Evolutionary conservation across 306 rosid genomes (phyloP), one percentile per base, ranked within the genome.

Genomic region (Betula pendula): DNA sequence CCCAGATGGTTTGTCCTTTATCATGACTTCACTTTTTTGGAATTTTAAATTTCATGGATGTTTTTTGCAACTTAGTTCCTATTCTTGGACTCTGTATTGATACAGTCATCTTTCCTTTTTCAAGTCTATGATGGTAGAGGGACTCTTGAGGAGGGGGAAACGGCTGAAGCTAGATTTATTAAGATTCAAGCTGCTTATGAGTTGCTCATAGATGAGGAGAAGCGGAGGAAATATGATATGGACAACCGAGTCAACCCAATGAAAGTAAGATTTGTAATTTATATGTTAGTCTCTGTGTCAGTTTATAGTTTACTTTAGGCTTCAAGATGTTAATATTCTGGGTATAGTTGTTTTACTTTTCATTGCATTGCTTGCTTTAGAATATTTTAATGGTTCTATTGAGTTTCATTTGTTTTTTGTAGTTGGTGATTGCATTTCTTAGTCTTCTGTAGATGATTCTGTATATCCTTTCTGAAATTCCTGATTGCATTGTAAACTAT

Each of bases 101-200:
- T 69, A 42, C n/a, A 13, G 74, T 63, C 70, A 8, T 66, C 33
- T 70, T 76, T 74, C 52, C 10, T 35, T 45, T 75, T 53, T 76
- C 51, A 47, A 90, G 98, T 93, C 55, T 93, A 93, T 79, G 77
- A 95, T 81, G 97, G 97, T 59, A 90, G 91, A 88, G 97, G 98
- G 74, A 90, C 87, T 33, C 93, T 92, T 20, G 96, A 90, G 82
- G 97, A 92, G 81, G 97, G 96, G 75, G 98, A 95, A 86, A 95
- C 97, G 52, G 91, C 97, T 55, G 98, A 89, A 83, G 88, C 92
- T 80, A 92, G 97, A 77, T 92, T 94, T 84, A 94, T 94, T 56
- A 94, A 94, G 89, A 89, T 95, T 82, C 97, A 92, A 90, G 97
- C 98, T 74, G 97, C 98, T 72, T 95, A 95, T 80, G 98, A 95